Evolutionary conservation across 2,329 filamentous ascomycete genomes (phyloP), one percentile per base, ranked within the genome.

Genomic region (Alternaria hordeiaustralica): DNA sequence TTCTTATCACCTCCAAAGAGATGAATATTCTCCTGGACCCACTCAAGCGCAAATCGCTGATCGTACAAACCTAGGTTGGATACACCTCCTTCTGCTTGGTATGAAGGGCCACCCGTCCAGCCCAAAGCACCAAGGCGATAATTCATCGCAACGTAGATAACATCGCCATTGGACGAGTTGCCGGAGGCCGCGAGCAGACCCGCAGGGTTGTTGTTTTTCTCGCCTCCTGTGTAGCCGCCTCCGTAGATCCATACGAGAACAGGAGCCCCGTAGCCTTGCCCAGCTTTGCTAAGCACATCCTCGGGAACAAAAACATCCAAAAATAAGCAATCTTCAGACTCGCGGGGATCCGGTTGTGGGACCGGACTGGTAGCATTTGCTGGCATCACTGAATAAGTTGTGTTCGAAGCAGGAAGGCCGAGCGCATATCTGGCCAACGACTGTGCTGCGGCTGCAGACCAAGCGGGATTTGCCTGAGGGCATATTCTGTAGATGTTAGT

Each of bases 211-310:
- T 75, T 69, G 21, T 72, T 77, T 68, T 85, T 60, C 25, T 44
- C 33, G 44, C 81, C 81, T 3, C 67, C 65, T 5, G 76, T 77
- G 57, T 85, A 86, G 10, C 84, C 84, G 9, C 84, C 65, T 15
- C 85, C 85, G 66, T 85, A 84, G 43, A 87, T 84, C 81, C 81
- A 85, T 5, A 86, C 81, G 2, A 86, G 63, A 0, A 87, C 84
- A 0, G 84, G 81, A 74, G 77, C 70, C 45, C 65, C 76, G 21
- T 64, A 72, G 6, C 80, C 59, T 69, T 80, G 54, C n/a, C 69
- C 72, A 49, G 67, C 70, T 41, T 61, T 72, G 55, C 79, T 71
- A 49, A 81, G 77, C 12, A 84, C 74, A 6, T 71, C 63, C 55
- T 81, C 71, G 5, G 85, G 84, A 4, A 82, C 80, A 60, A 80